A percentile compares a stretch with the other conserved stretches of the same genome.
phyloP scores from a whole-genome alignment of 768 basidiomycete species.

The Hericium alpestre region DNA sequence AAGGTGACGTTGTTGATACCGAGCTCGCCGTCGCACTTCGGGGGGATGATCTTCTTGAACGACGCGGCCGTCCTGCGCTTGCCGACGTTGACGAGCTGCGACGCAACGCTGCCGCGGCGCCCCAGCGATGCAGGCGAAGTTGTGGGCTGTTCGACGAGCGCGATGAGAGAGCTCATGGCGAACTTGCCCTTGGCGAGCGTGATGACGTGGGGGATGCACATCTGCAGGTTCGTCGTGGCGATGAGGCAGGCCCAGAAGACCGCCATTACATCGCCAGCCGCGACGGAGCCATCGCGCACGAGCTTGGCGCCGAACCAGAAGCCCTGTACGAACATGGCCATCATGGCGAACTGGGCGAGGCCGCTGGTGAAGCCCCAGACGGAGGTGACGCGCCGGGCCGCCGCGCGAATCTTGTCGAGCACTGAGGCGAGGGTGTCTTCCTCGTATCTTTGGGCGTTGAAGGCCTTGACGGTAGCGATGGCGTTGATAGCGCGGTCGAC shows the following conservation, averaged over 20 bases:
- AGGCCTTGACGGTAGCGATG: slow-evolving; percentile 86
- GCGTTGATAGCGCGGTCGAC: slow-evolving; percentile 67
- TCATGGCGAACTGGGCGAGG: slow-evolving; percentile 68
- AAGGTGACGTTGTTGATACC: slow-evolving; percentile 50
- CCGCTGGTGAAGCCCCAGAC: slow-evolving; percentile 72
- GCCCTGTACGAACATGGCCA: slow-evolving; percentile 91
- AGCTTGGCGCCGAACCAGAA: slow-evolving; percentile 94
- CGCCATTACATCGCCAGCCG: slow-evolving; percentile 79
- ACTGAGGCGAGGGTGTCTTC: slow-evolving; percentile 36
- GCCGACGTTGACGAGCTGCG: slow-evolving; percentile 22
- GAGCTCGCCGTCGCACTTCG: slow-evolving; percentile 61
- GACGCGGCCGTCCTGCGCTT: slow-evolving; percentile 24
- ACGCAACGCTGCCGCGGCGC: slow-evolving; percentile 11
- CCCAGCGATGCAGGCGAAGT: slow-evolving; percentile 17
- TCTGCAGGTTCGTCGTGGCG: slow-evolving; percentile 78
- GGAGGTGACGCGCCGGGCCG: slow-evolving; percentile 43
- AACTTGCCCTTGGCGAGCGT: slow-evolving; percentile 73
- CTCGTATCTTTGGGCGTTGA: slow-evolving; percentile 64
- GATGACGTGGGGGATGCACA: slow-evolving; percentile 76
- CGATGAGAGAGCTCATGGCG: slow-evolving; percentile 59
- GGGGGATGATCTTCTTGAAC: slow-evolving; percentile 59
- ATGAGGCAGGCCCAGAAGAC: slow-evolving; percentile 97
- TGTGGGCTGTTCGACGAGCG: slow-evolving; percentile 34
- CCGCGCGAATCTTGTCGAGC: slow-evolving; percentile 31
- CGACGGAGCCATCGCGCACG: slow-evolving; percentile 63